Percentiles rank a stretch among this genome's conserved stretches.
phyloP scores from a whole-genome alignment of 306 rosid species.

The Styphnolobium japonicum region DNA sequence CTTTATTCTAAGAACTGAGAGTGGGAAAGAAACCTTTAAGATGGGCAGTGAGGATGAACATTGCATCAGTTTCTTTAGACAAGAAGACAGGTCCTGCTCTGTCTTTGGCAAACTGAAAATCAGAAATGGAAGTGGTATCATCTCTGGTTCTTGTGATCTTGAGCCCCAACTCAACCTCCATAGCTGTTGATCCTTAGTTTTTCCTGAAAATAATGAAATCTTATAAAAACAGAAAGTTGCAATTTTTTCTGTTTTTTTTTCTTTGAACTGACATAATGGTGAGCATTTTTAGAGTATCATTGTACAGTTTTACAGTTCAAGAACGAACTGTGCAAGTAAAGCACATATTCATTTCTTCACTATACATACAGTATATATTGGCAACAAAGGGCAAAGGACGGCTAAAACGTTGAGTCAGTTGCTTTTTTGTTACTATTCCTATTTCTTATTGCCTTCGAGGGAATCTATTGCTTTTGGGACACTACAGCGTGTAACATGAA shows the following conservation, averaged over 20 bases:
- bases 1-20: not conserved
- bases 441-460: not conserved
- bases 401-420: not conserved
- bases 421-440: not conserved
- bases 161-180: constrained; percentile 73
- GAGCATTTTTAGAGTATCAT: not conserved
- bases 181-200: constrained; percentile 16
- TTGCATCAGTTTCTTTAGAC: constrained; percentile 50
- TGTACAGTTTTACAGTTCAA: not conserved
- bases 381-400: not conserved
- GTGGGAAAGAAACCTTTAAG: constrained; percentile 51
- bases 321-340: constrained; percentile 30
- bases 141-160: constrained; percentile 57
- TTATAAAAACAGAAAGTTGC: not conserved
- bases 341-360: constrained; percentile 68
- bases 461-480: constrained; percentile 20
- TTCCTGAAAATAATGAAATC: not conserved
- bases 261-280: not conserved
- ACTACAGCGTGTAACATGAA: not conserved
- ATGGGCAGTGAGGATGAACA: constrained; percentile 59
- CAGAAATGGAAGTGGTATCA: constrained; percentile 45
- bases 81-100: constrained; percentile 51
- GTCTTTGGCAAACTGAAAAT: constrained; percentile 53
- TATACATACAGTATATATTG: not conserved
- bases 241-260: not conserved